These are phyloP conservation scores for Dacryopinax spathularia DNA, from an alignment of 768 basidiomycete species.

Conservation along the genomic window DNA sequence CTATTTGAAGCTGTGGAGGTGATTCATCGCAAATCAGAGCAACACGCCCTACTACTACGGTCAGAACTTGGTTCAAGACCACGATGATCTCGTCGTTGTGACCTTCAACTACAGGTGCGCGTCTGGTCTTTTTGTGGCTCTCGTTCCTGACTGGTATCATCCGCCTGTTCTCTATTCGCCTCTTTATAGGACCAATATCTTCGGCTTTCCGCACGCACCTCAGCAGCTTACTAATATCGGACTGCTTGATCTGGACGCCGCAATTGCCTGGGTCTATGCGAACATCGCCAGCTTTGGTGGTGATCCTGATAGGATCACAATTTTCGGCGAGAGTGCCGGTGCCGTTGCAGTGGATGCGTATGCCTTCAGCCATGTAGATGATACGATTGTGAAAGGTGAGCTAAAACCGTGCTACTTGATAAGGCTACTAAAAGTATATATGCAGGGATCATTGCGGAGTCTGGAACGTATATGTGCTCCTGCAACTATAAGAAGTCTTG, in stretches of 20 bases:
- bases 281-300: slow-evolving; percentile 47
- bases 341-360: slow-evolving; percentile 27
- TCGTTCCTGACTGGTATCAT: not conserved
- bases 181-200: slow-evolving; percentile 29
- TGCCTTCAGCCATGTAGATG: not conserved
- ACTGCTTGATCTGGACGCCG: slow-evolving; percentile 27
- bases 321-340: slow-evolving; percentile 43
- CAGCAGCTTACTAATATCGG: slow-evolving; percentile 24
- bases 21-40: slow-evolving; percentile 4
- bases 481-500: too few species aligned
- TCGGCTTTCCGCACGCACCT: slow-evolving; percentile 20
- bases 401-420: not conserved
- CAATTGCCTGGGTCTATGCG: slow-evolving; percentile 34
- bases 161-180: slow-evolving; percentile 8
- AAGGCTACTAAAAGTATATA: not conserved
- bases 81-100: slow-evolving; percentile 11
- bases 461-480: too few species aligned
- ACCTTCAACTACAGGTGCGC: not conserved
- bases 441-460: not conserved
- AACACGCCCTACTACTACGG: slow-evolving; percentile 12
- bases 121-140: not conserved
- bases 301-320: slow-evolving; percentile 37
- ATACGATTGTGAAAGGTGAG: not conserved
- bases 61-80: slow-evolving; percentile 5
- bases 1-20: slow-evolving; percentile 6